These are phyloP conservation scores for Cicer bijugum DNA, from an alignment of 306 rosid genomes.

Conservation along the genomic window DNA sequence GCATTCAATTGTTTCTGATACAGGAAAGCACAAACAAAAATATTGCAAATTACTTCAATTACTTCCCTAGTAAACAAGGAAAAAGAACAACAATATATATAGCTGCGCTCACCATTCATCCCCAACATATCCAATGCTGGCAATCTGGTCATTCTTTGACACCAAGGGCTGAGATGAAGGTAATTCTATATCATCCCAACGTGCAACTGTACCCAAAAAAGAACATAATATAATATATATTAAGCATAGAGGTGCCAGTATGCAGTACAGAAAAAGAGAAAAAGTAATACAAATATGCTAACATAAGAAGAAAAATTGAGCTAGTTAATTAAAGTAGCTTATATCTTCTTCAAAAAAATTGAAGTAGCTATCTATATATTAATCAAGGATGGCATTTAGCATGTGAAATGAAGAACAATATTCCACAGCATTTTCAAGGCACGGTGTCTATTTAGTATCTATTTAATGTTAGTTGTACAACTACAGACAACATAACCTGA, in stretches of 20 bases:
- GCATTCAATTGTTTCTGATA: background rate
- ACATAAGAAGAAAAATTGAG: background rate
- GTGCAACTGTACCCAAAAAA: slow-evolving; percentile 61
- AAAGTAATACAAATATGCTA: background rate
- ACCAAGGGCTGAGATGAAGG: slow-evolving; percentile 51
- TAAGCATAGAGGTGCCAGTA: background rate
- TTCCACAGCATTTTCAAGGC: too few species aligned
- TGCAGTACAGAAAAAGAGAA: background rate
- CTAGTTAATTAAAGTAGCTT: background rate
- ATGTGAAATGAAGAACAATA: background rate
- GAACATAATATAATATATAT: slow-evolving; percentile 19
- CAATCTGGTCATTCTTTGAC: slow-evolving; percentile 43
- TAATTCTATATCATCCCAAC: slow-evolving; percentile 76
- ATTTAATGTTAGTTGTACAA: background rate
- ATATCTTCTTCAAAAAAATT: too few species aligned
- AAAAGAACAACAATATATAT: background rate
- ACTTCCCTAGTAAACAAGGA: slow-evolving; percentile 2
- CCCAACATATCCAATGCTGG: slow-evolving; percentile 70
- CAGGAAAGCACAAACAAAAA: slow-evolving; percentile 9
- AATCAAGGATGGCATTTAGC: background rate
- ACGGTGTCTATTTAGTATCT: too few species aligned
- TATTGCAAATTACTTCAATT: background rate
- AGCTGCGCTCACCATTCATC: slow-evolving; percentile 81
- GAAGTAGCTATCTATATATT: background rate
- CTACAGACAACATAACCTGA: background rate